Percentiles rank a stretch among this genome's conserved stretches.
Evolutionary conservation across 139 green algal species (phyloP).

Genomic region (Chlamydomonas schloesseri): DNA sequence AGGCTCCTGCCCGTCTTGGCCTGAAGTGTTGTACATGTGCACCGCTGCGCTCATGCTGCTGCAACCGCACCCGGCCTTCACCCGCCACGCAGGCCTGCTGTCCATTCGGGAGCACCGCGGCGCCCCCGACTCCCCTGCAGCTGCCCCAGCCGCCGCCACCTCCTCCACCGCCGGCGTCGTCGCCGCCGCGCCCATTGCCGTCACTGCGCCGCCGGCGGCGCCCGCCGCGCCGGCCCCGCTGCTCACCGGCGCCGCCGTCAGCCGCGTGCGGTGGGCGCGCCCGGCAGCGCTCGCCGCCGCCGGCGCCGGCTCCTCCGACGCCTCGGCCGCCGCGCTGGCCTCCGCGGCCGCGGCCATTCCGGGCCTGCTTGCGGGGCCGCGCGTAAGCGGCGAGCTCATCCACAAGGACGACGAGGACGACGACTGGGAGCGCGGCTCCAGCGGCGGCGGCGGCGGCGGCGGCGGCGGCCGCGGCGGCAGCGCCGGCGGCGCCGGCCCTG

Average conservation of each 20-base stretch:
- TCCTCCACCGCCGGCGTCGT: not conserved
- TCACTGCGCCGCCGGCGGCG: not conserved
- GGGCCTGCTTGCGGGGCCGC: not conserved
- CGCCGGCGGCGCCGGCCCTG: no score
- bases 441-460: not conserved
- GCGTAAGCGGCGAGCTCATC: not conserved
- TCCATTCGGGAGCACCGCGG: not conserved
- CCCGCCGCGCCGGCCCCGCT: not conserved
- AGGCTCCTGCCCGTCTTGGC: no score
- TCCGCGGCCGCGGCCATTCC: not conserved
- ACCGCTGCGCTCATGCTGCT: no score
- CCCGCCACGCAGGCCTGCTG: not conserved
- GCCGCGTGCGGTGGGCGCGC: not conserved
- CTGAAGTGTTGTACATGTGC: no score
- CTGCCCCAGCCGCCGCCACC: not conserved
- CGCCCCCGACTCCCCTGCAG: no score
- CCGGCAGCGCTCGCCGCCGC: not conserved
- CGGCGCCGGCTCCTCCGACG: not conserved
- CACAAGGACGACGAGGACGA: not conserved
- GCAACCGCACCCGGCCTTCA: no score
- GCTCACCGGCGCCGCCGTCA: not conserved
- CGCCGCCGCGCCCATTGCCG: not conserved
- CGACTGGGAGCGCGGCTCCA: not conserved
- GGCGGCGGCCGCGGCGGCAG: no score
- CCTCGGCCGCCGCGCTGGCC: not conserved